Evolutionary conservation across 2,329 filamentous ascomycete species (phyloP), one percentile per base, ranked within the genome.

Genomic region (Aureobasidium musti): DNA sequence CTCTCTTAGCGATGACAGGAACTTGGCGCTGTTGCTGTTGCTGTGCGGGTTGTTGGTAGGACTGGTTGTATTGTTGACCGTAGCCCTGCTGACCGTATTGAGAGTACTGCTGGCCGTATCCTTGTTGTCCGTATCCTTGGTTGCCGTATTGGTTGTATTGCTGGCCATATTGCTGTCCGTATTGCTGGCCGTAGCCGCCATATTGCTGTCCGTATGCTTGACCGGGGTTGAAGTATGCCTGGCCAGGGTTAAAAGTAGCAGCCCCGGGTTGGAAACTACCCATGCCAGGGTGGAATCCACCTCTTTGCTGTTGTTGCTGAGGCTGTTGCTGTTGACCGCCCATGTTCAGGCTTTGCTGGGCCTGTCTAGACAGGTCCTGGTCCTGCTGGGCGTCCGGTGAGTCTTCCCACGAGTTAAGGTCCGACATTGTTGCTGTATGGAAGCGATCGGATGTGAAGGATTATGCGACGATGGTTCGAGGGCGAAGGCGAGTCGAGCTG

Each of bases 381-480:
- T 79, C 77, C 70, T 77, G 75, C 71, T 77, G 75, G 66, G 75
- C 75, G 68, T 78, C 75, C 26, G 71, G 69, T 28, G 71, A 71
- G 75, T 96, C 92, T 81, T 98, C 93, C 91, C 95, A 98, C 69
- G 92, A 97, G 79, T 96, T 92, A 74, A 92, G 90, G 79, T 93
- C 88, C 73, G 93, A 90, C 92, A 97, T 97, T 8, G 35, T 66
- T 50, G 65, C 37, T 35, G 64, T 49, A 21, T 53, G 2, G 49
- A 17, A 53, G 37, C 53, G 50, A 49, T 59, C 39, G 52, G 23
- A 50, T 59, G 43, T 52, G 53, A 19, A 17, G 28, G 57, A 28
- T 21, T 23, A 37, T 60, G 57, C 57, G 57, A 60, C 41, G 41
- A 21, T 41, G 14, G 57, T 14, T 43, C 13, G 41, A 35, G 13